phyloP scores from a whole-genome alignment of 495 filamentous ascomycete genomes.

The Parathielavia hyrcaniae region DNA sequence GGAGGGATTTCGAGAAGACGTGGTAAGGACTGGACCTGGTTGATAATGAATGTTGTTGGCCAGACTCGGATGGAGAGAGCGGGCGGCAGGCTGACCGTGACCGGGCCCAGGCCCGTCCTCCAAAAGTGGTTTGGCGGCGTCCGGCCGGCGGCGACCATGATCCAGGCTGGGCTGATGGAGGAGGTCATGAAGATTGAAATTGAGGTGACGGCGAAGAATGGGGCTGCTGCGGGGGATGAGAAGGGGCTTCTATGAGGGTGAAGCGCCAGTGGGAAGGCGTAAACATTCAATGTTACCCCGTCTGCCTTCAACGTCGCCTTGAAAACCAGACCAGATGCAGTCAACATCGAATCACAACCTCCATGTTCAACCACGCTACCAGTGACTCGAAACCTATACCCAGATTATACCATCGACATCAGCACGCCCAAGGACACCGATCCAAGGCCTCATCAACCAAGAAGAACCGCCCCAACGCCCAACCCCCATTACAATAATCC shows the following conservation, averaged over 20 bases:
- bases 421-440: neutral
- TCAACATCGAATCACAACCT: neutral
- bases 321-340: neutral
- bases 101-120: constrained; percentile 27
- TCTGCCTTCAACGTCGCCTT: neutral
- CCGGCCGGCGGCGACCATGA: constrained; percentile 40
- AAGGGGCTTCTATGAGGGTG: neutral
- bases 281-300: neutral
- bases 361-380: neutral
- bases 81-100: neutral
- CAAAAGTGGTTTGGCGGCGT: constrained; percentile 34
- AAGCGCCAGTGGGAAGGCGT: too few species aligned
- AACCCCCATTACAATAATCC: neutral
- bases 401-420: neutral
- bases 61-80: too few species aligned
- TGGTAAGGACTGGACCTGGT: constrained; percentile 14
- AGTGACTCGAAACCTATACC: neutral
- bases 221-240: neutral
- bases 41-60: neutral
- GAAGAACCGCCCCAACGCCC: neutral
- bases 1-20: constrained; percentile 28
- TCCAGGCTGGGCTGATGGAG: constrained; percentile 37
- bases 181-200: constrained; percentile 41
- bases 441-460: neutral
- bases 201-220: constrained; percentile 36